Base-by-base conservation (phyloP, 164 flowering plant species). In the Vitis rotundifolia region DNA sequence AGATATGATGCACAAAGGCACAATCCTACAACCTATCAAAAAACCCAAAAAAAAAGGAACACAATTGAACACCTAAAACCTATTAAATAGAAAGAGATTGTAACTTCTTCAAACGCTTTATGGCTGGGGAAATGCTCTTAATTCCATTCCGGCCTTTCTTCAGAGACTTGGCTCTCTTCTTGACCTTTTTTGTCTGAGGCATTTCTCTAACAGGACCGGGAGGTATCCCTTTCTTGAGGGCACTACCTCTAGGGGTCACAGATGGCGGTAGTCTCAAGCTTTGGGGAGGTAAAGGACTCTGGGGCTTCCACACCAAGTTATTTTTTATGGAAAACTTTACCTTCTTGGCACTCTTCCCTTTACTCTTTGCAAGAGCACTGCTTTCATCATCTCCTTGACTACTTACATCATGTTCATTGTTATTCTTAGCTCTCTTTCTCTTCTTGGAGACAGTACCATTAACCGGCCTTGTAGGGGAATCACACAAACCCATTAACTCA, bases 201-300 rank as follows among this genome's bases (percentile, higher is more conserved):
- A 75, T 71, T 72, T 88, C 94, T 67, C 83, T 82, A 9, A 95
- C 76, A 11, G 99, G 99, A 69, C 99, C 99, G 12, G 97, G 89
- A 49, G 91, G 81, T 16, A 87, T 62, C 3, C 97, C 97, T 79
- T 94, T 85, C 85, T 94, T 95, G 44, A 95, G 89, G 0, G 99
- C 99, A 84, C 99, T 95, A n/a, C 99, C 99, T 73, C 98, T 81
- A 12, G 99, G 99, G 29, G 97, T 89, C 48, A 77, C 93, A 66
- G 98, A 91, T 5, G 99, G 97, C 11, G 99, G 99, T 62, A 92
- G 56, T 77, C 99, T 90, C 87, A 95, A 76, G 67, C 81, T 81
- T 67, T 91, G 86, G 1, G 97, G 96, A 59, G 99, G 97, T 68
- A 94, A 73, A 37, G 99, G 97, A 68, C 63, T 88, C 14, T 85